Evolutionary conservation across 768 basidiomycete species (phyloP), one percentile per base, ranked within the genome.

Genomic region (Lactarius vividus): DNA sequence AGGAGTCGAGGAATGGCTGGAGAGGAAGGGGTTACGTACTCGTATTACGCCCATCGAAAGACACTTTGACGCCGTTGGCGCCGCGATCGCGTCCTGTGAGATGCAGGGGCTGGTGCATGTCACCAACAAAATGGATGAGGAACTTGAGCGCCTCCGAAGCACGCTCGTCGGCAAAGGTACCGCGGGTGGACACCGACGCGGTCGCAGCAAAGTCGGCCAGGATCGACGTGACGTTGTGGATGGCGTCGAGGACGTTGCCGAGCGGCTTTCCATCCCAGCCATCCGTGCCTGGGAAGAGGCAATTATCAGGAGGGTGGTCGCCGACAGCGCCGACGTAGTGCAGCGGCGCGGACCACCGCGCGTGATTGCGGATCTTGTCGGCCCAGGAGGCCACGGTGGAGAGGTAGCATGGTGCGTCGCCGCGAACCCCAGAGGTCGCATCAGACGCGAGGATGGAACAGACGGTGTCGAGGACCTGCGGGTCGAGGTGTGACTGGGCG

Each of bases 41-140:
- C 39, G 86, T 91, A 58, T 80, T 76, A 33, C 89, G 80, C 0
- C 84, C 85, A 64, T 88, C 89, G 73, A 91, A 97, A 15, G 78
- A 72, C 31, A 95, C 92, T 71, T 86, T 87, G 68, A 82, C 83
- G 7, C 84, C 83, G 73, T 98, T 98, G 1, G 96, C 96, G 5
- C 96, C 96, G 35, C 91, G 82, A 70, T 94, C 87, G 20, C 94
- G 81, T 2, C 92, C 92, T 0, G 91, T 91, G 42, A 99, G 82
- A 75, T 99, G 96, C 61, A 99, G 79, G 5, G 96, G 96, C 83
- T 90, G 88, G 72, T 97, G 96, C 82, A 96, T 81, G 74, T 98
- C 96, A 0, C 96, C 95, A 13, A 97, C 62, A 71, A 94, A 98
- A 75, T 99, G 97, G 35, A 96, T 84, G 37, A 99, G 79, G 79